Percentiles rank a stretch among this genome's conserved stretches.
Evolutionary conservation across 2,329 filamentous ascomycete genomes (phyloP).

Genomic region (Apiospora kogelbergensis): DNA sequence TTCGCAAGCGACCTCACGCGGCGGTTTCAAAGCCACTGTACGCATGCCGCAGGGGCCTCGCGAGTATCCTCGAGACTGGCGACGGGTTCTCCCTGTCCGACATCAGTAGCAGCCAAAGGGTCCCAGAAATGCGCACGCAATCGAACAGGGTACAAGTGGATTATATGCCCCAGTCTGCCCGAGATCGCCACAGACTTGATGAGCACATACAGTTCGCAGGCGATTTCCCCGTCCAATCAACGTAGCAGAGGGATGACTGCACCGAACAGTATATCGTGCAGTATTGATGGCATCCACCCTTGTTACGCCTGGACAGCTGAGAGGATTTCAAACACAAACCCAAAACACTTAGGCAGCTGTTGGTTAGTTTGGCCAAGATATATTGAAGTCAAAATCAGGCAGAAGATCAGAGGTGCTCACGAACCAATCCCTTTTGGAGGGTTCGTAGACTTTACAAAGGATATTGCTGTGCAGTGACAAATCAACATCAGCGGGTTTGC

Average conservation of each 20-base stretch:
- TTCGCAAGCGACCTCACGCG: not conserved
- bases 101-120: constrained; percentile 24
- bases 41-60: constrained; percentile 15
- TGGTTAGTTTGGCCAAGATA: not conserved
- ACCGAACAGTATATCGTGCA: not conserved
- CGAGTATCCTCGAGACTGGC: constrained; percentile 31
- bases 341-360: not conserved
- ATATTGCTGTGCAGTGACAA: not conserved
- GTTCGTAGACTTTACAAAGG: not conserved
- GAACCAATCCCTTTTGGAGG: not conserved
- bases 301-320: not conserved
- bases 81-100: constrained; percentile 26
- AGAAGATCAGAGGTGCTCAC: not conserved
- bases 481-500: not conserved
- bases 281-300: not conserved
- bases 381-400: not conserved
- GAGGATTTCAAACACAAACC: too few relatives aligned
- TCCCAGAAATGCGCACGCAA: constrained; percentile 14
- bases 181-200: not conserved
- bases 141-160: not conserved
- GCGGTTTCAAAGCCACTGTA: constrained; percentile 14
- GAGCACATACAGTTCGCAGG: not conserved
- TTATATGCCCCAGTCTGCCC: not conserved
- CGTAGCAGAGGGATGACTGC: not conserved
- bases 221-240: not conserved